Percentiles rank a stretch among this genome's conserved stretches.
Evolutionary conservation across 2,329 filamentous ascomycete species (phyloP).

Genomic region (Paracamarosporium sp.): DNA sequence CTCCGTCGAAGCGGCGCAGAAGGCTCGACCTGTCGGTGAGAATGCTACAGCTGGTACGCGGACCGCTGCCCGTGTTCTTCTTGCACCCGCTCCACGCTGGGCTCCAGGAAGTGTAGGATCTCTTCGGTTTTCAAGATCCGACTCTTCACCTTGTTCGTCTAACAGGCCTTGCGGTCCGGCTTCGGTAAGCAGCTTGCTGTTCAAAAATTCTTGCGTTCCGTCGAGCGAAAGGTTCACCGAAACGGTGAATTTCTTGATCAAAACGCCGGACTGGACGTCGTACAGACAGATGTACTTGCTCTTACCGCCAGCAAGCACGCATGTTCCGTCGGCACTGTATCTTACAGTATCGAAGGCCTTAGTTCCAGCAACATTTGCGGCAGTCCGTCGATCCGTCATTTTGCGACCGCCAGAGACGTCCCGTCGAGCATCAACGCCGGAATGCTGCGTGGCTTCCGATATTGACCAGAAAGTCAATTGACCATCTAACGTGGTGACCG

Average conservation of each 20-base stretch:
- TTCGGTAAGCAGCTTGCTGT: constrained; percentile 89
- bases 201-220: constrained; percentile 95
- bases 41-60: constrained; percentile 86
- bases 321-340: constrained; percentile 92
- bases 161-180: constrained; percentile 85
- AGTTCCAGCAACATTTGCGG: constrained; percentile 86
- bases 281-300: constrained; percentile 99
- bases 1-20: constrained; percentile 95
- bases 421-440: constrained; percentile 85
- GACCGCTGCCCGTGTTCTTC: constrained; percentile 80
- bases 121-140: constrained; percentile 83
- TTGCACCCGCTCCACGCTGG: constrained; percentile 84
- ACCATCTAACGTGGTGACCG: constrained; percentile 90
- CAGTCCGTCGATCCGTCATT: constrained; percentile 84
- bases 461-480: constrained; percentile 96
- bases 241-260: constrained; percentile 95
- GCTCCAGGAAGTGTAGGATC: constrained; percentile 84
- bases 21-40: constrained; percentile 84
- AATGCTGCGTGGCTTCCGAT: constrained; percentile 83
- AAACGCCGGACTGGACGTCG: constrained; percentile 87
- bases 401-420: constrained; percentile 94
- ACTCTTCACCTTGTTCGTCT: constrained; percentile 86
- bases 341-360: constrained; percentile 88
- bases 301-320: constrained; percentile 88
- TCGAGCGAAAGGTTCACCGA: constrained; percentile 94